Conservation (phyloP, 768 basidiomycete species). For the Auricularia sp. region DNA sequence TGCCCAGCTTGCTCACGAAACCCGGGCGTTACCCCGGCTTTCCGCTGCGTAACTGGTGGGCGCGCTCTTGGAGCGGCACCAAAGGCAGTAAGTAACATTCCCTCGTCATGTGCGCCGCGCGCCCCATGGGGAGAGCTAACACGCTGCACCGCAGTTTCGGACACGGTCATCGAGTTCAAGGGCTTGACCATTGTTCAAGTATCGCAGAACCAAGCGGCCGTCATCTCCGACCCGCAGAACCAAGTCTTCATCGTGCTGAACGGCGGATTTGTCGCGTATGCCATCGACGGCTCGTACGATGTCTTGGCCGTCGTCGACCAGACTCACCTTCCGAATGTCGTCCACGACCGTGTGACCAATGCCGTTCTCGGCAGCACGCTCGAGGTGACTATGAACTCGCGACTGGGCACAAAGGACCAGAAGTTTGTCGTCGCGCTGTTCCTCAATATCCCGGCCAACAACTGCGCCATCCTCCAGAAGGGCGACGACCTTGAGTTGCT, state of each 20-base stretch:
- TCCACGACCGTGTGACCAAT: constrained; percentile 23
- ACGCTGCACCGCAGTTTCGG: constrained; percentile 44
- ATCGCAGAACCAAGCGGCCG: constrained; percentile 56
- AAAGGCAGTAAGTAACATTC: constrained; percentile 44
- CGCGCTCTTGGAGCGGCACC: constrained; percentile 59
- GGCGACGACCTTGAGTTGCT: constrained; percentile 73
- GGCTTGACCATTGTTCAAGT: constrained; percentile 81
- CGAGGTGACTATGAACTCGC: constrained; percentile 70
- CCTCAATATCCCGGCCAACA: constrained; percentile 44
- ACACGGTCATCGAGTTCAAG: constrained; percentile 71
- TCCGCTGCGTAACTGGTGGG: constrained; percentile 80
- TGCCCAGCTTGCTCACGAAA: constrained; percentile 49
- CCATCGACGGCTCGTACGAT: constrained; percentile 63
- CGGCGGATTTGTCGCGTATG: constrained; percentile 23
- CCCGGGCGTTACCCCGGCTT: constrained; percentile 72
- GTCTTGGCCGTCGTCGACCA: constrained; percentile 79
- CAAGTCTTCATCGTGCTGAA: constrained; percentile 63
- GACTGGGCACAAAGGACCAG: constrained; percentile 33
- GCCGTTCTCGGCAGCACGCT: constrained; percentile 35
- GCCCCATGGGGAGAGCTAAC: background rate
- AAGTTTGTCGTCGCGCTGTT: constrained; percentile 75
- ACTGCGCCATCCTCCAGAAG: constrained; percentile 60
- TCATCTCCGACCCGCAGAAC: constrained; percentile 31
- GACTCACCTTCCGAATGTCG: constrained; percentile 54
- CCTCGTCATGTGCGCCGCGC: background rate